Percentiles rank a stretch among this genome's conserved stretches.
Conservation (phyloP, 2,329 filamentous ascomycete species). For the Didymella keratinophila region DNA sequence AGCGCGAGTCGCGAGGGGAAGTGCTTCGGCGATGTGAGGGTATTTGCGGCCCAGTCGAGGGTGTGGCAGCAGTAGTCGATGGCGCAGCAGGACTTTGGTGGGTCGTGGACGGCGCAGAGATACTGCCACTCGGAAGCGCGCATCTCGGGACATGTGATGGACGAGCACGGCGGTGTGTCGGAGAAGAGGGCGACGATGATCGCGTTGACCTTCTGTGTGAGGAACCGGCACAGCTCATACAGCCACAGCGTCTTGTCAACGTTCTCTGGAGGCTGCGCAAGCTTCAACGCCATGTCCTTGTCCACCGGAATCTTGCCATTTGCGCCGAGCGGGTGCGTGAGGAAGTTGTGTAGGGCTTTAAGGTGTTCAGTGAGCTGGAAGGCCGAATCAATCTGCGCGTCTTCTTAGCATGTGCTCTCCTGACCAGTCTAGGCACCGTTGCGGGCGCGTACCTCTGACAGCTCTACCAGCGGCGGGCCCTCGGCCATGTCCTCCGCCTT, state of each 20-base stretch:
- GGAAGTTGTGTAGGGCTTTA: slow-evolving; percentile 85
- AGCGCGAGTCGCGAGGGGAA: slow-evolving; percentile 84
- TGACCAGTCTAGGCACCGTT: not conserved
- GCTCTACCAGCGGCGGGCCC: slow-evolving; percentile 85
- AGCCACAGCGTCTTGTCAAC: slow-evolving; percentile 92
- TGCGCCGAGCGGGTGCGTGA: slow-evolving; percentile 67
- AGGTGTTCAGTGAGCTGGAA: slow-evolving; percentile 98
- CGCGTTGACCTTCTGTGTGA: slow-evolving; percentile 92
- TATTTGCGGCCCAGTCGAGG: slow-evolving; percentile 95
- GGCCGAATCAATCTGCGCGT: slow-evolving; percentile 83
- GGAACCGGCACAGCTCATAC: slow-evolving; percentile 95
- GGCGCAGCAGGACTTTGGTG: slow-evolving; percentile 94
- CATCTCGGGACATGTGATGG: slow-evolving; percentile 94
- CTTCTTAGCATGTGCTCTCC: slow-evolving; percentile 28
- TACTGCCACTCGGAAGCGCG: slow-evolving; percentile 99
- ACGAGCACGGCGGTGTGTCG: slow-evolving; percentile 87
- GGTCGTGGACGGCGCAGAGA: slow-evolving; percentile 95
- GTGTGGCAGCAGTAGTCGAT: slow-evolving; percentile 99
- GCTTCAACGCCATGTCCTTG: slow-evolving; percentile 74
- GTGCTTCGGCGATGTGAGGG: slow-evolving; percentile 91
- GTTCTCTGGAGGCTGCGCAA: slow-evolving; percentile 80
- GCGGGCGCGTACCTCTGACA: slow-evolving; percentile 73
- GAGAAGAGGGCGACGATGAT: slow-evolving; percentile 93
- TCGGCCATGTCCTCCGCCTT: slow-evolving; percentile 92
- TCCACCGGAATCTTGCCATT: slow-evolving; percentile 74